These are phyloP conservation scores for Trichophyton benhamiae DNA, from an alignment of 2,329 filamentous ascomycete species.

Conservation along the genomic window DNA sequence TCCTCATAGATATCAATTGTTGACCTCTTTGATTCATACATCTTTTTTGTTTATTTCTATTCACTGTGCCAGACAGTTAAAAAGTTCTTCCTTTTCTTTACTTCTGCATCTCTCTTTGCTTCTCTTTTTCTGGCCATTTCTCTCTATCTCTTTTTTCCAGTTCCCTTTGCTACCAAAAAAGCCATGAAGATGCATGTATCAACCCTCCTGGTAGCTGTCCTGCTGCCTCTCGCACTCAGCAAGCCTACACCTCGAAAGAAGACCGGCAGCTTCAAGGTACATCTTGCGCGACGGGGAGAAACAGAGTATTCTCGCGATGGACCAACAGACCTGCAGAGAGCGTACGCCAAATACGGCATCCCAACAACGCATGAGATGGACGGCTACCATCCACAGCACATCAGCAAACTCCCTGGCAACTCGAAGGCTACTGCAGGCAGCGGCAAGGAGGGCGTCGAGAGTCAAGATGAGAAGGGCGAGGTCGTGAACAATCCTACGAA, in stretches of 20 bases:
- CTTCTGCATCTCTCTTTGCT: neutral
- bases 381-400: neutral
- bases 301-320: slow-evolving; percentile 47
- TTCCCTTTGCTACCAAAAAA: neutral
- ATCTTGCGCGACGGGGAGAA: slow-evolving; percentile 44
- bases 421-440: slow-evolving; percentile 15
- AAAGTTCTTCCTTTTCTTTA: neutral
- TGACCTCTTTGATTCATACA: neutral
- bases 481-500: slow-evolving; percentile 54
- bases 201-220: slow-evolving; percentile 9
- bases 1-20: neutral
- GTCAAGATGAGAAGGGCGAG: slow-evolving; percentile 35
- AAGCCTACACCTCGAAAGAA: slow-evolving; percentile 19
- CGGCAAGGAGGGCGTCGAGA: slow-evolving; percentile 6
- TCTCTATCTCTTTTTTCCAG: neutral
- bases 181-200: slow-evolving; percentile 9
- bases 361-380: slow-evolving; percentile 30
- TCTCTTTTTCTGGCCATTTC: neutral
- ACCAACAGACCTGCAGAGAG: slow-evolving; percentile 50
- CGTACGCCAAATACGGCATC: slow-evolving; percentile 57
- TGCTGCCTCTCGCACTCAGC: neutral
- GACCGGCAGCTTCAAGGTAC: slow-evolving; percentile 47
- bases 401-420: neutral
- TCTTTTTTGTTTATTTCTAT: neutral
- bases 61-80: neutral